These are phyloP conservation scores for Sarocladium oryzae DNA, from an alignment of 2,329 filamentous ascomycete genomes.

Conservation along the genomic window DNA sequence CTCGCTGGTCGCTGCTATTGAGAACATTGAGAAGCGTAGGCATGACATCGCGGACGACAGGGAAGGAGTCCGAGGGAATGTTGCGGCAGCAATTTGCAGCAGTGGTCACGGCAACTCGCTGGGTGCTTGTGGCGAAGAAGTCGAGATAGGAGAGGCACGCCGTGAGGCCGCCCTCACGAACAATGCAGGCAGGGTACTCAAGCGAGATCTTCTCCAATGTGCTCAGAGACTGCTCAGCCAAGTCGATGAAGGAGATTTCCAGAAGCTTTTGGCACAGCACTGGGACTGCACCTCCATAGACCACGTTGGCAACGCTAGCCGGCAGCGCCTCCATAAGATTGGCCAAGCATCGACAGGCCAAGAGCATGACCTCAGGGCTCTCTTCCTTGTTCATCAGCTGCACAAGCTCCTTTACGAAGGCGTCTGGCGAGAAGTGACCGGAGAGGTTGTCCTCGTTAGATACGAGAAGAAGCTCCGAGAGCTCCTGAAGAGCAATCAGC, in stretches of 20 bases:
- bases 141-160: slow-evolving; percentile 95
- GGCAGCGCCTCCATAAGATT: slow-evolving; percentile 97
- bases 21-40: slow-evolving; percentile 87
- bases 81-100: slow-evolving; percentile 98
- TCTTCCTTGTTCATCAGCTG: slow-evolving; percentile 89
- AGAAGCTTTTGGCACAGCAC: slow-evolving; percentile 91
- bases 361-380: slow-evolving; percentile 93
- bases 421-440: slow-evolving; percentile 89
- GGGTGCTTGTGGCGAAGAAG: slow-evolving; percentile 95
- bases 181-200: slow-evolving; percentile 91
- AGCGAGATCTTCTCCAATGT: slow-evolving; percentile 96
- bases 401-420: slow-evolving; percentile 92
- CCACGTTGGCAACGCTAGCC: slow-evolving; percentile 86
- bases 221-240: slow-evolving; percentile 93
- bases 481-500: slow-evolving; percentile 83
- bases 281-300: slow-evolving; percentile 94
- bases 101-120: slow-evolving; percentile 92
- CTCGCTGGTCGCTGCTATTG: slow-evolving; percentile 86
- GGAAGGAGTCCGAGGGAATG: slow-evolving; percentile 88
- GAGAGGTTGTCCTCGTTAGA: slow-evolving; percentile 96
- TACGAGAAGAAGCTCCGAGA: slow-evolving; percentile 87
- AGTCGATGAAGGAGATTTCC: slow-evolving; percentile 94
- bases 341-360: slow-evolving; percentile 90
- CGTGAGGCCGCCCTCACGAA: slow-evolving; percentile 88
- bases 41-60: slow-evolving; percentile 92